Evolutionary conservation across 345 rosid genomes (phyloP), one percentile per base, ranked within the genome.

Genomic region (Chamaenerion angustifolium): DNA sequence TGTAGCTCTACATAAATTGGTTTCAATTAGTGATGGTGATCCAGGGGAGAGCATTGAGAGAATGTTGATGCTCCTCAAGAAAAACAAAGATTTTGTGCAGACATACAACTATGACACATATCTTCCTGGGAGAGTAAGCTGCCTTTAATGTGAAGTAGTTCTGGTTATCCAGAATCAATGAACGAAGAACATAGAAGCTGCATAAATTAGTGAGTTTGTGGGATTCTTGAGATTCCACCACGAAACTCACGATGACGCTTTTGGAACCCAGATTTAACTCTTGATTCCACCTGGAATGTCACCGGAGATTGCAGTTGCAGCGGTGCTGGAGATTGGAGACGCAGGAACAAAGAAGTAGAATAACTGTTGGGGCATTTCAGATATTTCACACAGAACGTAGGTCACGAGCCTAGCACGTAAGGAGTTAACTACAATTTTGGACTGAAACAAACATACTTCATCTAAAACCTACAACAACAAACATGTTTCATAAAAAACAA

Each of bases 141-240:
- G 70, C 80, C 60, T 71, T 74, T 61, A 74, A 53, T 2, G 59
- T 58, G 0, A 69, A 56, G 64, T 71, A 50, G 42, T 60, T 74
- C 43, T 55, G 69, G 44, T 71, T 71, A 14, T 71, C 80, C 27
- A 71, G 79, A 41, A 77, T 69, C 11, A 80, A 60, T 12, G 79
- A 77, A 31, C 77, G 77, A 18, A 77, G 80, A 18, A 66, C 55
- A 47, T 77, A 77, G 73, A 71, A 74, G 66, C 77, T 71, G 71
- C 96, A 83, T 72, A 87, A 86, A 55, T 90, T 96, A 0, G 98
- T 90, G 25, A 87, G 73, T 55, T 87, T 78, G 6, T 74, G 96
- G 14, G 83, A 75, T 56, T 80, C 93, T 0, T 92, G 92, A 64
- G 88, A 81, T 55, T 83, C 96, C 4, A 87, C 96, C 66, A 90